Base-by-base conservation (phyloP, 345 rosid genomes). In the Gossypium bickii region DNA sequence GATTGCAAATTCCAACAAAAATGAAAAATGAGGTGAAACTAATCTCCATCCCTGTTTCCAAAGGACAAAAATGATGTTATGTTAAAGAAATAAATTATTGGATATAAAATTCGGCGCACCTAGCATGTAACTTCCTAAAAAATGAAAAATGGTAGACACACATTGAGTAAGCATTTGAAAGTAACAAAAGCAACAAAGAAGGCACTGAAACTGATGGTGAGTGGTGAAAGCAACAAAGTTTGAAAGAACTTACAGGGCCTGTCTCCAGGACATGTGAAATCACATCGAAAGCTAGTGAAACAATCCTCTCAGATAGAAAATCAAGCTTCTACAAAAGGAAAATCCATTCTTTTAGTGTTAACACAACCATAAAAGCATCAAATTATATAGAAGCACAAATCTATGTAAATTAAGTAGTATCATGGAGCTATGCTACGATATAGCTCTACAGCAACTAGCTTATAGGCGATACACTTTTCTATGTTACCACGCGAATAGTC, bases 31-130 rank as follows among this genome's bases (percentile, higher is more conserved):
- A 18, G 98, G 89, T 52, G 98, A 93, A 81, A 93, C 91, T 79
- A 93, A 80, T 82, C 90, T 90, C 98, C 98, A 93, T 76, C 98
- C 97, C 96, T 93, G 78, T 78, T 84, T 77, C 62, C 72, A 78
- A 62, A 60, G 56, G 69, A 79, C 72, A 53, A 48, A 18, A 18
- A 9, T 48, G 3, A 55, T n/a, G 57, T 53, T 71, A 45, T 38
- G 38, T 78, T 72, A 78, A 29, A 76, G 13, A 56, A 34, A 47
- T 44, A 58, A 41, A 12, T 68, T 20, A 34, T 25, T 45, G 44
- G 47, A 57, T 12, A 45, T 41, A 56, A 24, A 76, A 57, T 57
- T 24, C 68, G 66, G 12, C 71, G 59, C 45, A 20, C 16, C 67
- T 9, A 66, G 20, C 61, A 13, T n/a, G 48, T 58, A 58, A 71